Percentiles rank a stretch among this genome's conserved stretches.
phyloP scores from a whole-genome alignment of 2,329 filamentous ascomycete species.

The Penicillium occitanis region DNA sequence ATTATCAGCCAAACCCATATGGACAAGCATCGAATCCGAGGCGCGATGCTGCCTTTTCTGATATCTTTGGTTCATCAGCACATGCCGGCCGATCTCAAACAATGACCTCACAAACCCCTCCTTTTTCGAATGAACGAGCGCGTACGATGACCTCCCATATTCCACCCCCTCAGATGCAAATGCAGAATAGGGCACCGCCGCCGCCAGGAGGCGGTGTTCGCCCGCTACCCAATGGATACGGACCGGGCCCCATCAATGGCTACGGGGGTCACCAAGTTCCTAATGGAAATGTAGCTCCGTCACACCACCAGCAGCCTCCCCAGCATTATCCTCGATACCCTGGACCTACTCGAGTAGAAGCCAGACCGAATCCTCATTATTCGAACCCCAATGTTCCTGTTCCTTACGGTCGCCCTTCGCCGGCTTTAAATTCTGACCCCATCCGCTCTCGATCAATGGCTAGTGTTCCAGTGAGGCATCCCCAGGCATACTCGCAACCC shows the following conservation, averaged over 20 bases:
- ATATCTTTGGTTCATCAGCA: slow-evolving; percentile 87
- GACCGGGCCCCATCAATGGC: slow-evolving; percentile 40
- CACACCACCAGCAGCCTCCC: slow-evolving; percentile 28
- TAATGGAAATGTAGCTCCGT: slow-evolving; percentile 12
- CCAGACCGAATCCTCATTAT: slow-evolving; percentile 55
- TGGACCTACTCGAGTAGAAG: slow-evolving; percentile 68
- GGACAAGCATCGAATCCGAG: slow-evolving; percentile 56
- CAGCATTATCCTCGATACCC: slow-evolving; percentile 62
- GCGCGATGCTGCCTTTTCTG: slow-evolving; percentile 91
- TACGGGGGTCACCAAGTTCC: slow-evolving; percentile 37
- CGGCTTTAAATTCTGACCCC: slow-evolving; percentile 78
- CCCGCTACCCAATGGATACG: slow-evolving; percentile 47
- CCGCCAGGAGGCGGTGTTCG: slow-evolving; percentile 35
- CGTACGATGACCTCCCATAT: slow-evolving; percentile 70
- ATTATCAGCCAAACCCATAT: slow-evolving; percentile 55
- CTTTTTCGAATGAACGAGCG: slow-evolving; percentile 66
- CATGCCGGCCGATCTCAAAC: slow-evolving; percentile 89
- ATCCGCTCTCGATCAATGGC: slow-evolving; percentile 94
- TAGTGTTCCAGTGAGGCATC: slow-evolving; percentile 58
- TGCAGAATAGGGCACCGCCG: slow-evolving; percentile 43
- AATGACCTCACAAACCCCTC: slow-evolving; percentile 77
- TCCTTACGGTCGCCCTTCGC: slow-evolving; percentile 57
- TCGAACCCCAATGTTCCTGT: slow-evolving; percentile 56
- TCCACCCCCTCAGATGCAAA: slow-evolving; percentile 46
- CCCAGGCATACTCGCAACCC: slow-evolving; percentile 67